Percentiles rank a stretch among this genome's conserved stretches.
These are phyloP conservation scores for Botrytis medusae DNA, from an alignment of 2,329 filamentous ascomycete genomes.

Conservation along the genomic window DNA sequence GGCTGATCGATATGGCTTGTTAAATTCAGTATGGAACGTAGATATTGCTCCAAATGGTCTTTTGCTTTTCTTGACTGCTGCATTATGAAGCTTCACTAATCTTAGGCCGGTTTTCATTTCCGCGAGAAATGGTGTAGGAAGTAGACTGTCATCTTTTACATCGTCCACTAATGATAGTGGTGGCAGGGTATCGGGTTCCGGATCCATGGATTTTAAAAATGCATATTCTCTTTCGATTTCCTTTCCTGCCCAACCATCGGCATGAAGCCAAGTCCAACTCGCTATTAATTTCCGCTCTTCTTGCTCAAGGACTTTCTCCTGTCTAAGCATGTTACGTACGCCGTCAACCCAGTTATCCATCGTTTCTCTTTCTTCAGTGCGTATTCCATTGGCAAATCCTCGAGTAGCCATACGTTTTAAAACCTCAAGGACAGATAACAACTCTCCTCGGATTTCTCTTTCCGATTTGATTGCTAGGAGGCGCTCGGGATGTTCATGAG, in stretches of 20 bases:
- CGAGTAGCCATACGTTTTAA: slow-evolving; percentile 88
- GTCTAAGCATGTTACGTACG: slow-evolving; percentile 72
- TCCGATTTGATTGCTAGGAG: slow-evolving; percentile 87
- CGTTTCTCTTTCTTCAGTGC: slow-evolving; percentile 70
- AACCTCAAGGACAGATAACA: slow-evolving; percentile 84
- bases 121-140: slow-evolving; percentile 72
- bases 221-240: slow-evolving; percentile 78
- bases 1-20: slow-evolving; percentile 88
- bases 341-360: slow-evolving; percentile 78
- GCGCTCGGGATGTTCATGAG: slow-evolving; percentile 82
- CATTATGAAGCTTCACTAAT: slow-evolving; percentile 86
- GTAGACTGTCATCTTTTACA: slow-evolving; percentile 42
- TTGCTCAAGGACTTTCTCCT: slow-evolving; percentile 75
- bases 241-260: slow-evolving; percentile 68
- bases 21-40: slow-evolving; percentile 85
- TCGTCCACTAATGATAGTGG: slow-evolving; percentile 61
- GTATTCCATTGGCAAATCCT: slow-evolving; percentile 81
- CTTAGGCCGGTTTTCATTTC: slow-evolving; percentile 75
- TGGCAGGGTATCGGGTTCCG: slow-evolving; percentile 60
- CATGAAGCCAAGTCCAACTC: slow-evolving; percentile 76
- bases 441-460: slow-evolving; percentile 77
- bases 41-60: slow-evolving; percentile 88
- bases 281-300: slow-evolving; percentile 64
- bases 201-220: slow-evolving; percentile 76
- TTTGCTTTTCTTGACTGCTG: slow-evolving; percentile 78